These are phyloP conservation scores for Centella asiatica DNA, from an alignment of 129 eudicot species.

Conservation along the genomic window DNA sequence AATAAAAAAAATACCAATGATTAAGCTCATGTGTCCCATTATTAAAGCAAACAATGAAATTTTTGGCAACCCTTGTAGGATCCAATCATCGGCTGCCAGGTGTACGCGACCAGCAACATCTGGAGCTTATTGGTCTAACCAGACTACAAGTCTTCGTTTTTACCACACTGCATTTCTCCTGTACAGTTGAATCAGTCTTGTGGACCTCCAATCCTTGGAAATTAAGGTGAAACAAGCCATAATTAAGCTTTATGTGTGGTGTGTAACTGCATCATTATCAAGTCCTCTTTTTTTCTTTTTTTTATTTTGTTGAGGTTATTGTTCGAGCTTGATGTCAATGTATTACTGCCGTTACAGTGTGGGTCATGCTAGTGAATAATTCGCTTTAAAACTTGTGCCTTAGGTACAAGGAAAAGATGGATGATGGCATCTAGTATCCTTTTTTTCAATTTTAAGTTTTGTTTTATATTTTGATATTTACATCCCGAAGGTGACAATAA, in stretches of 20 bases:
- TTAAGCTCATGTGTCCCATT: conserved; percentile 1
- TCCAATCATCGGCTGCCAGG: not conserved
- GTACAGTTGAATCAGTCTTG: conserved; percentile 1
- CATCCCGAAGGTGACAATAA: too few relatives aligned
- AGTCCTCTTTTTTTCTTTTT: too few relatives aligned
- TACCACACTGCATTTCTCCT: not conserved
- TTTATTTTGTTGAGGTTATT: too few relatives aligned
- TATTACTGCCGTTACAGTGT: not conserved
- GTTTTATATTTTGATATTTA: too few relatives aligned
- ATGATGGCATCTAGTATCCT: not conserved
- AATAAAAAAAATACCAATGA: not conserved
- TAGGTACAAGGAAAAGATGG: not conserved
- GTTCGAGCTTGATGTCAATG: not conserved
- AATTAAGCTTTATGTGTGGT: too few relatives aligned
- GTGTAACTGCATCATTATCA: too few relatives aligned
- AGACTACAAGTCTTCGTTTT: not conserved
- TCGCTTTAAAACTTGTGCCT: not conserved
- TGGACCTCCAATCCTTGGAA: not conserved
- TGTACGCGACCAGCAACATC: not conserved
- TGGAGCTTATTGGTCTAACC: not conserved
- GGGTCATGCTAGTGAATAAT: not conserved
- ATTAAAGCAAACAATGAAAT: not conserved
- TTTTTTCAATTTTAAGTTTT: not conserved
- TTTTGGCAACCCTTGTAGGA: not conserved
- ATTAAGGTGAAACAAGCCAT: too few relatives aligned